These are phyloP conservation scores for Coelastrella sp. DNA, from an alignment of 139 green algal species.

Conservation along the genomic window DNA sequence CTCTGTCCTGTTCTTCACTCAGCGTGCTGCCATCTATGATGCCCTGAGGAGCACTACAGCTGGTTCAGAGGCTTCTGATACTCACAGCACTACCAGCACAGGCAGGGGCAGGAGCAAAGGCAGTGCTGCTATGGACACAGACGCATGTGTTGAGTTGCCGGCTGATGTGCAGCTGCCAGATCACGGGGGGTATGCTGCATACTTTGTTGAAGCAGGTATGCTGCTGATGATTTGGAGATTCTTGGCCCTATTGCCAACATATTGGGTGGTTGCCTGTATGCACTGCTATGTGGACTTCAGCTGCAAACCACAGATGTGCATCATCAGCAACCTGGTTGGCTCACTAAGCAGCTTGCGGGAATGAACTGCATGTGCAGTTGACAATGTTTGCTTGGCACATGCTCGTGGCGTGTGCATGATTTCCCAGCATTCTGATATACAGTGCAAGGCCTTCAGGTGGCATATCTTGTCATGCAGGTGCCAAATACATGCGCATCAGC, in stretches of 20 bases:
- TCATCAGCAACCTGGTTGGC: no score
- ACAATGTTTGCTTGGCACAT: no score
- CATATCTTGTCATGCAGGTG: neutral
- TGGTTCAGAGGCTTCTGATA: no score
- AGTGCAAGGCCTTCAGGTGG: neutral
- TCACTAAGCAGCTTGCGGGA: no score
- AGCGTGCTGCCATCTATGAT: neutral
- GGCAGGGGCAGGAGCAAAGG: neutral
- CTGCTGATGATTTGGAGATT: neutral
- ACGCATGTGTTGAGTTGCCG: neutral
- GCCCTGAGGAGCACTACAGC: neutral
- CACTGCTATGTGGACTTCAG: no score
- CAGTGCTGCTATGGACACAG: neutral
- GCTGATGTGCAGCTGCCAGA: slow-evolving; percentile 41
- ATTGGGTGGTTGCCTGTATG: neutral
- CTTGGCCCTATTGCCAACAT: neutral
- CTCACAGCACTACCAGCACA: neutral
- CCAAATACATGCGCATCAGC: neutral
- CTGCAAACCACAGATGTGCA: no score
- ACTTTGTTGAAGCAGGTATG: slow-evolving; percentile 36
- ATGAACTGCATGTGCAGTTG: no score
- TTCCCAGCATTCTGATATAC: neutral
- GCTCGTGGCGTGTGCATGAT: no score
- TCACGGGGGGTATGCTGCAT: slow-evolving; percentile 9
- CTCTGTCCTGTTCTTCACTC: no score